phyloP scores from a whole-genome alignment of 768 basidiomycete species.

The Exidia glandulosa region DNA sequence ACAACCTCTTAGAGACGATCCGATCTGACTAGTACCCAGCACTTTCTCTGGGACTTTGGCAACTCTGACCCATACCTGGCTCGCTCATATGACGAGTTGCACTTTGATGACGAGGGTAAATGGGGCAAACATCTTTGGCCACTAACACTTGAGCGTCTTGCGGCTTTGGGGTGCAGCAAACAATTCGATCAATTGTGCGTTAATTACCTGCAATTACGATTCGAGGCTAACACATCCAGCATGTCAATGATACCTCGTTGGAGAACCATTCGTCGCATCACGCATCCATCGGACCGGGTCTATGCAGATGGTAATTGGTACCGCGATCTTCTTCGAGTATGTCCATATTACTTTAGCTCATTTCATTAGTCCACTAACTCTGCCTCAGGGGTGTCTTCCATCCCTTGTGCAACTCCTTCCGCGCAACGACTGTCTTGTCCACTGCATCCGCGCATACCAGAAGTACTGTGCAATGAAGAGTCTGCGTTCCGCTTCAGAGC shows the following conservation, averaged over 20 bases:
- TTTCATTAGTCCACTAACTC: neutral
- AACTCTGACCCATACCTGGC: conserved; percentile 17
- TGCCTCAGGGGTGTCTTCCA: conserved; percentile 17
- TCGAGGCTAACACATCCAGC: conserved; percentile 5
- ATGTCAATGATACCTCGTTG: conserved; percentile 19
- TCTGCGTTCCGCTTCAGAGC: conserved; percentile 17
- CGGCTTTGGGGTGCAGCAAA: conserved; percentile 8
- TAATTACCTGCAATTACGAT: neutral
- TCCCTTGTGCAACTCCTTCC: conserved; percentile 21
- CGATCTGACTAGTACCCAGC: conserved; percentile 8
- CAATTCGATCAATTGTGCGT: conserved; percentile 13
- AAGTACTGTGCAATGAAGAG: conserved; percentile 15
- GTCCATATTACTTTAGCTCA: neutral
- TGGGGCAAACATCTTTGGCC: conserved; percentile 18
- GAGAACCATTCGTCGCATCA: conserved; percentile 21
- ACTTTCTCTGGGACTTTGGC: conserved; percentile 18
- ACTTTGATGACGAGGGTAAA: conserved; percentile 18
- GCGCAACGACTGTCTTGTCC: conserved; percentile 13
- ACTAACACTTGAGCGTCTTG: conserved; percentile 9
- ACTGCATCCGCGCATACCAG: conserved; percentile 17
- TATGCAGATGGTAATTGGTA: conserved; percentile 23
- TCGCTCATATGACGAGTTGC: conserved; percentile 19
- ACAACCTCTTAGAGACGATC: neutral
- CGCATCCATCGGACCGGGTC: conserved; percentile 15
- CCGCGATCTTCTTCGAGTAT: conserved; percentile 10